These are phyloP conservation scores for Microbotryum saponariae DNA, from an alignment of 1,284 basidiomycete genomes.

Conservation along the genomic window DNA sequence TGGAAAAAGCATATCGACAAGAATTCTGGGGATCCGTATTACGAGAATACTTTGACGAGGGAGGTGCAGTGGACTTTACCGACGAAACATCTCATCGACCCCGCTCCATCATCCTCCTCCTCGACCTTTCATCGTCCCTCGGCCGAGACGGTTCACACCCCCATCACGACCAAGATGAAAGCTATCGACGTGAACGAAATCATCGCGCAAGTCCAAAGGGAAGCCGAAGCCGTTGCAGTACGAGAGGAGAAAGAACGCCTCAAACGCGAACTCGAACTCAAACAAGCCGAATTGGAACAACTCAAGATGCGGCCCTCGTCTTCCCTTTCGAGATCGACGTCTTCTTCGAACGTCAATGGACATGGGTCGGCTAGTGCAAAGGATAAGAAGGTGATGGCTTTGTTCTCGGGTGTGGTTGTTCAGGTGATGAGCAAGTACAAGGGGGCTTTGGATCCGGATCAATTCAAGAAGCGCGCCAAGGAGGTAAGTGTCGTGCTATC, in stretches of 20 bases:
- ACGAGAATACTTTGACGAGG: slow-evolving; percentile 15
- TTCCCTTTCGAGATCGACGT: too few relatives aligned
- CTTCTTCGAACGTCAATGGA: too few relatives aligned
- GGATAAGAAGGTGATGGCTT: slow-evolving; percentile 74
- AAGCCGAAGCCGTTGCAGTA: slow-evolving; percentile 40
- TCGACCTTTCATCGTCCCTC: too few relatives aligned
- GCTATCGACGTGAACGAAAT: slow-evolving; percentile 29
- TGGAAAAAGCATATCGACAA: slow-evolving; percentile 15
- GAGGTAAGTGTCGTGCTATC: slow-evolving; percentile 55
- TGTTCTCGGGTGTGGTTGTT: slow-evolving; percentile 84
- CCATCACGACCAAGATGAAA: too few relatives aligned
- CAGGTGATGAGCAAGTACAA: slow-evolving; percentile 83
- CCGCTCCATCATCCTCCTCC: background rate
- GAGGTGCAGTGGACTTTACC: slow-evolving; percentile 21
- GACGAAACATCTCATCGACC: background rate
- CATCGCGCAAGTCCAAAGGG: slow-evolving; percentile 39
- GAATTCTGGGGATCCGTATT: slow-evolving; percentile 10
- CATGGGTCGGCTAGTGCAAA: slow-evolving; percentile 39
- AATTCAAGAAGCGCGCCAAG: slow-evolving; percentile 91
- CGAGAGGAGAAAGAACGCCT: slow-evolving; percentile 37
- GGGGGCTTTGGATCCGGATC: slow-evolving; percentile 67
- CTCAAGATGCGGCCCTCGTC: slow-evolving; percentile 46
- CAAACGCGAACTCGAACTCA: slow-evolving; percentile 18
- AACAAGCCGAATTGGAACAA: slow-evolving; percentile 35
- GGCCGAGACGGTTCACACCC: slow-evolving; percentile 14